phyloP scores from a whole-genome alignment of 345 rosid genomes.

The Aethionema arabicum region DNA sequence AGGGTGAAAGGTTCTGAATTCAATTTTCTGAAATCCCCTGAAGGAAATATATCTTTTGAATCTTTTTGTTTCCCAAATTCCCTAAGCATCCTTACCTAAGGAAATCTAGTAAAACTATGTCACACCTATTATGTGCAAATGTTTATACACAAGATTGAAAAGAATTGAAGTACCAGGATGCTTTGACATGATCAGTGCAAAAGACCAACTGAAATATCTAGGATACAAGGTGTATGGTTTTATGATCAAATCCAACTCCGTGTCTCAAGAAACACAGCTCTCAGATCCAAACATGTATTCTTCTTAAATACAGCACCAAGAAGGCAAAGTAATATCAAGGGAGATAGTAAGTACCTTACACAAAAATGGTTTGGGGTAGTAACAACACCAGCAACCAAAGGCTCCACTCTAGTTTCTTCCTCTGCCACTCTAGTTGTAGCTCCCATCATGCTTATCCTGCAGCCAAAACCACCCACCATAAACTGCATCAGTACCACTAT shows the following conservation, averaged over 20 bases:
- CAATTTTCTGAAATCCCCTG: slow-evolving; percentile 58
- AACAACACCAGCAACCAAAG: slow-evolving; percentile 56
- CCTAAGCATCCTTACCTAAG: background rate
- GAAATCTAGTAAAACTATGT: background rate
- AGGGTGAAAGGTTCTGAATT: slow-evolving; percentile 29
- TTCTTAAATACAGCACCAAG: slow-evolving; percentile 2
- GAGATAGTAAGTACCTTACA: slow-evolving; percentile 55
- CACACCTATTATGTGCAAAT: slow-evolving; percentile 4
- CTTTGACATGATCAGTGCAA: slow-evolving; percentile 10
- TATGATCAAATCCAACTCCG: background rate
- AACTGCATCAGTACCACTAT: slow-evolving; percentile 1
- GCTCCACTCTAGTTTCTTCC: slow-evolving; percentile 63
- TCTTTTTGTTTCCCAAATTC: background rate
- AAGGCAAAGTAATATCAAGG: background rate
- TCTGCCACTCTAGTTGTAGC: slow-evolving; percentile 60
- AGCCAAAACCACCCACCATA: slow-evolving; percentile 27
- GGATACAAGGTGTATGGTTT: too few relatives aligned
- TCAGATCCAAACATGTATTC: slow-evolving; percentile 1
- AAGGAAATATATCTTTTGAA: background rate
- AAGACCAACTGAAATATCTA: too few relatives aligned
- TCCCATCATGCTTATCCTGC: slow-evolving; percentile 61
- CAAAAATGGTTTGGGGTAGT: slow-evolving; percentile 66
- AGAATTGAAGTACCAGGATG: slow-evolving; percentile 1
- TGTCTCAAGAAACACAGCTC: slow-evolving; percentile 3
- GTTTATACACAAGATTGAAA: background rate